Percentiles rank a stretch among this genome's conserved stretches.
phyloP scores from a whole-genome alignment of 805 yeast species.

The Lachancea lanzarotensis region DNA sequence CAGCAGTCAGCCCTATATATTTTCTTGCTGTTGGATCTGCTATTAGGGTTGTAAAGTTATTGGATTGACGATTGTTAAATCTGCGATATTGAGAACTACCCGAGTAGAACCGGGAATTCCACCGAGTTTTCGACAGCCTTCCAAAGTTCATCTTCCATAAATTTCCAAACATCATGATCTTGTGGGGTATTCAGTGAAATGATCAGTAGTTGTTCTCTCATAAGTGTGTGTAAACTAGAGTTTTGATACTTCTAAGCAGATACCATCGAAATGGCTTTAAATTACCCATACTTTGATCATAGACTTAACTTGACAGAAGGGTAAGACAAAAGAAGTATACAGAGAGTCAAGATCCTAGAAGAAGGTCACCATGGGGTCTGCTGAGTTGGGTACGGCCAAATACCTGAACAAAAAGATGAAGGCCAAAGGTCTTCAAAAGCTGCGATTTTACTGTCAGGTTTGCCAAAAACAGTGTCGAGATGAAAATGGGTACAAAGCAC shows the following conservation, averaged over 20 bases:
- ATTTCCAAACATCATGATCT: neutral
- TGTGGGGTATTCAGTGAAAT: neutral
- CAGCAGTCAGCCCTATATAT: slow-evolving; percentile 31
- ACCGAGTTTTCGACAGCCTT: neutral
- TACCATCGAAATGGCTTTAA: no score
- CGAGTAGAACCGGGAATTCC: neutral
- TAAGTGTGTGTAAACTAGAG: neutral
- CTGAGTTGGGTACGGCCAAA: slow-evolving; percentile 63
- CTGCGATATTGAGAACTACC: slow-evolving; percentile 13
- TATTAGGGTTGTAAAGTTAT: slow-evolving; percentile 11
- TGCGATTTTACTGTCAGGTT: slow-evolving; percentile 83
- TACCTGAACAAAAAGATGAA: slow-evolving; percentile 70
- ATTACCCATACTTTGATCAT: no score
- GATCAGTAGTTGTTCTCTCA: no score
- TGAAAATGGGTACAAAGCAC: slow-evolving; percentile 91
- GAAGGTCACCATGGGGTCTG: slow-evolving; percentile 40
- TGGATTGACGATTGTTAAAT: slow-evolving; percentile 16
- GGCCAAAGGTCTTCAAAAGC: slow-evolving; percentile 76
- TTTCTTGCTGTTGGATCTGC: slow-evolving; percentile 29
- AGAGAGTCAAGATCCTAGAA: no score
- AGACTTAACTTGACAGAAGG: no score
- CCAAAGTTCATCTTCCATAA: neutral
- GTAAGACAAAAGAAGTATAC: no score
- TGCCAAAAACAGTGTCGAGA: slow-evolving; percentile 94
- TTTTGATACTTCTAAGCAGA: neutral